phyloP scores from a whole-genome alignment of 2,329 filamentous ascomycete genomes.

The Neofusicoccum sp. region DNA sequence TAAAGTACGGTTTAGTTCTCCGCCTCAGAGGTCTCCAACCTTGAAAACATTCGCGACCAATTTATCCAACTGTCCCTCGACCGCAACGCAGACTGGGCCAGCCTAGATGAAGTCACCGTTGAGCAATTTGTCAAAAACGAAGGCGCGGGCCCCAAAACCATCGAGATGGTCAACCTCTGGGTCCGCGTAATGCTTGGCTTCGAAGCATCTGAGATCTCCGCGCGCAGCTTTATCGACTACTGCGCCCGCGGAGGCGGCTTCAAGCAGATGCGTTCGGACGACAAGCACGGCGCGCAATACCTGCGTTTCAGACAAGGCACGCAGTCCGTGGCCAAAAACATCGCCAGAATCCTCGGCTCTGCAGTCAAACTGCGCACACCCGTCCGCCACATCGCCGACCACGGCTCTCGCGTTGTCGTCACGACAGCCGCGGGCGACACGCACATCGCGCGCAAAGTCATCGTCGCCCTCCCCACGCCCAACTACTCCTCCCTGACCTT shows the following conservation, averaged over 20 bases:
- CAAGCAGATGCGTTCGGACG: constrained; percentile 53
- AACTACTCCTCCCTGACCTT: constrained; percentile 49
- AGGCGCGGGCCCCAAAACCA: constrained; percentile 31
- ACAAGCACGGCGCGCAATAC: constrained; percentile 53
- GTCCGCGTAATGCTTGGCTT: constrained; percentile 52
- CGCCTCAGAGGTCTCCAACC: not conserved
- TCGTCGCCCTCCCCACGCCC: constrained; percentile 50
- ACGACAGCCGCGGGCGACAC: constrained; percentile 28
- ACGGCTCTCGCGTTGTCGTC: constrained; percentile 23
- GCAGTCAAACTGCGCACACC: constrained; percentile 31
- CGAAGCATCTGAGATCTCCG: constrained; percentile 50
- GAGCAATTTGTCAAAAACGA: constrained; percentile 37
- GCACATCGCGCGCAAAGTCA: constrained; percentile 44
- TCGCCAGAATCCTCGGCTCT: constrained; percentile 36
- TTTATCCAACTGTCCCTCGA: not conserved
- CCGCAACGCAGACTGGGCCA: constrained; percentile 4
- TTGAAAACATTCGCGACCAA: not conserved
- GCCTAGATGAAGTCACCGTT: constrained; percentile 40
- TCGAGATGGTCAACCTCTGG: constrained; percentile 45
- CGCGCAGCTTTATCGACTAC: constrained; percentile 57
- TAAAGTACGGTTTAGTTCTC: not conserved
- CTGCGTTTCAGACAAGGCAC: constrained; percentile 46
- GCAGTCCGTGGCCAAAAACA: constrained; percentile 39
- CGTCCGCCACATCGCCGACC: constrained; percentile 33
- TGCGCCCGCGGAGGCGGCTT: constrained; percentile 54